Conservation (phyloP, 2,329 filamentous ascomycete genomes). For the Tricladium varicosporioides region DNA sequence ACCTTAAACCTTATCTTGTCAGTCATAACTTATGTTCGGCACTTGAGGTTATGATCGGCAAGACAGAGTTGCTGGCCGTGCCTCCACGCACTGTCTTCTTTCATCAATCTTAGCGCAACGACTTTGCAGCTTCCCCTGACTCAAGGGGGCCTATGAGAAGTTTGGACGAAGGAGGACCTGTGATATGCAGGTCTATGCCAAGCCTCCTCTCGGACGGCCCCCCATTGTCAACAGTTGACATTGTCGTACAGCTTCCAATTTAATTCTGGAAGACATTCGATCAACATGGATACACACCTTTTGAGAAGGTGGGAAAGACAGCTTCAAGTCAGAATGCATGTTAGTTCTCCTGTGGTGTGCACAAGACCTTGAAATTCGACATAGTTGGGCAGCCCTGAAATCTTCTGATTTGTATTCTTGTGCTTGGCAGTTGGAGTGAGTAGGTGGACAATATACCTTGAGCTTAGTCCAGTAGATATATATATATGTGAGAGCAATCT, state of each 20-base stretch:
- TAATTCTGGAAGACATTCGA: slow-evolving; percentile 7
- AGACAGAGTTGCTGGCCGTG: background rate
- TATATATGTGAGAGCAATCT: too few relatives aligned
- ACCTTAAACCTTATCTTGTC: slow-evolving; percentile 16
- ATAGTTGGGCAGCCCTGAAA: background rate
- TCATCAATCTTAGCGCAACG: slow-evolving; percentile 11
- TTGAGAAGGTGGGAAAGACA: slow-evolving; percentile 20
- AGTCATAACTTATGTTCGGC: slow-evolving; percentile 7
- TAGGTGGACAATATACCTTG: slow-evolving; percentile 9
- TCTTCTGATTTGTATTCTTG: background rate
- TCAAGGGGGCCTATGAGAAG: slow-evolving; percentile 2
- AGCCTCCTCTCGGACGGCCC: slow-evolving; percentile 10
- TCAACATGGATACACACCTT: slow-evolving; percentile 11
- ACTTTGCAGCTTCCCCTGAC: slow-evolving; percentile 1
- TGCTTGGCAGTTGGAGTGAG: background rate
- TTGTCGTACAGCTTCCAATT: slow-evolving; percentile 15
- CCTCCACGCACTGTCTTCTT: slow-evolving; percentile 7
- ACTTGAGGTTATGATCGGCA: slow-evolving; percentile 15
- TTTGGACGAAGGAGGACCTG: background rate
- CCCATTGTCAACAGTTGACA: slow-evolving; percentile 5
- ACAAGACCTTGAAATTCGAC: slow-evolving; percentile 3
- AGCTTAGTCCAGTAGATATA: background rate
- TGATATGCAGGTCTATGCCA: slow-evolving; percentile 7
- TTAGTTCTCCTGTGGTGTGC: slow-evolving; percentile 4
- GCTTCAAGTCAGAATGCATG: background rate